Conservation (phyloP, 495 filamentous ascomycete species). For the Penicillium antarcticum region DNA sequence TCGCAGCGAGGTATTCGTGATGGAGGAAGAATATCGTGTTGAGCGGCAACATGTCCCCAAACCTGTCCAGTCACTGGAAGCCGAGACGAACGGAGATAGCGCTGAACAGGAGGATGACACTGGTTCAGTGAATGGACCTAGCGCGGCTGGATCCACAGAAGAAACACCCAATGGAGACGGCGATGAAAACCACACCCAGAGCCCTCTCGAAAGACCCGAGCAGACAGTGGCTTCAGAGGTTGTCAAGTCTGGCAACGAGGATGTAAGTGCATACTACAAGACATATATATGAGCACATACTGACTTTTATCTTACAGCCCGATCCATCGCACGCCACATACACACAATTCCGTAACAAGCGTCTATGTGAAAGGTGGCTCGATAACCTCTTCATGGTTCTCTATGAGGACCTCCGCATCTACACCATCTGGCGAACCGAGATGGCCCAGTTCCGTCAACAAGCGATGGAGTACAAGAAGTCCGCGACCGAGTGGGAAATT, state of each 20-base stretch:
- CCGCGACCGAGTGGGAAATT: constrained; percentile 96
- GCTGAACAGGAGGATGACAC: constrained; percentile 32
- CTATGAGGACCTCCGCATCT: constrained; percentile 95
- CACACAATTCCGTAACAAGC: constrained; percentile 85
- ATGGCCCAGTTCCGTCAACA: constrained; percentile 90
- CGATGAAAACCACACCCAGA: constrained; percentile 36
- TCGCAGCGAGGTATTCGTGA: constrained; percentile 94
- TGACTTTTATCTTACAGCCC: constrained; percentile 27
- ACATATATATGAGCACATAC: not conserved
- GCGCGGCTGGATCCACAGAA: constrained; percentile 18
- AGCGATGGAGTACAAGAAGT: constrained; percentile 89
- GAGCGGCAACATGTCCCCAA: constrained; percentile 74
- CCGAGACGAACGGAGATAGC: constrained; percentile 39
- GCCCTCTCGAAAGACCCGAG: constrained; percentile 71
- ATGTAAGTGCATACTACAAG: constrained; percentile 49
- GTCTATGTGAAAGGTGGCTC: constrained; percentile 94
- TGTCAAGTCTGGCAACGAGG: constrained; percentile 74
- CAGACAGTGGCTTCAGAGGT: constrained; percentile 79
- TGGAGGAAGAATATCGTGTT: constrained; percentile 96
- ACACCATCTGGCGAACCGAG: constrained; percentile 98
- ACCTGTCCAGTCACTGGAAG: constrained; percentile 46
- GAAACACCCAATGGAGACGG: constrained; percentile 31
- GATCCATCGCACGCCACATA: constrained; percentile 50
- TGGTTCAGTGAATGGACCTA: constrained; percentile 35
- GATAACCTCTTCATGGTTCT: constrained; percentile 99